These are phyloP conservation scores for Cladophialophora bantiana DNA, from an alignment of 2,329 filamentous ascomycete genomes.

Conservation along the genomic window DNA sequence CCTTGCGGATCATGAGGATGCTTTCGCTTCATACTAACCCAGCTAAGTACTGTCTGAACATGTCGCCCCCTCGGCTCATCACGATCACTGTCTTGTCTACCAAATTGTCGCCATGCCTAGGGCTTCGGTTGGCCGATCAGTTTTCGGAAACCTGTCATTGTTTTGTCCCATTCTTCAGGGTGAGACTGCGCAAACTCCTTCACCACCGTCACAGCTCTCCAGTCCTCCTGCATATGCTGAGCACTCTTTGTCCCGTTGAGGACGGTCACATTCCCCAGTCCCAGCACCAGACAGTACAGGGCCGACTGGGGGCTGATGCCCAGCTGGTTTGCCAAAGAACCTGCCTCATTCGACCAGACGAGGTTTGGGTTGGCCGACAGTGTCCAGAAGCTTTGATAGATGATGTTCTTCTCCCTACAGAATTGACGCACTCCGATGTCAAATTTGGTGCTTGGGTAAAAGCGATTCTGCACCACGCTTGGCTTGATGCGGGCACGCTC, in stretches of 20 bases:
- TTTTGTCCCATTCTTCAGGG: conserved; percentile 58
- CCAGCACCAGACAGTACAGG: conserved; percentile 64
- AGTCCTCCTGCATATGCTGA: conserved; percentile 61
- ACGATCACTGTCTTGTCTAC: background rate
- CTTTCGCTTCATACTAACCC: background rate
- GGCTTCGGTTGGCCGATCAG: conserved; percentile 45
- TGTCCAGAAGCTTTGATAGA: conserved; percentile 69
- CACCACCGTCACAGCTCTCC: conserved; percentile 53
- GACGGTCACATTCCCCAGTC: conserved; percentile 57
- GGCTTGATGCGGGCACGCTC: conserved; percentile 58
- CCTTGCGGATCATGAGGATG: background rate
- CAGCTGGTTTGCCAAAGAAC: conserved; percentile 54
- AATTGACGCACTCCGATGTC: conserved; percentile 67
- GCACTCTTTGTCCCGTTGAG: conserved; percentile 65
- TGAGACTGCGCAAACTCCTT: conserved; percentile 54
- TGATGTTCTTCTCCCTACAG: conserved; percentile 60
- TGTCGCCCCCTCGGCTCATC: background rate
- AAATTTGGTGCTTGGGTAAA: conserved; percentile 66
- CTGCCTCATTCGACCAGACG: conserved; percentile 57
- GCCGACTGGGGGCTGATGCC: conserved; percentile 56
- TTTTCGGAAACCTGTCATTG: conserved; percentile 58
- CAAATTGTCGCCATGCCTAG: background rate
- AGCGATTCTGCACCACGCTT: conserved; percentile 77
- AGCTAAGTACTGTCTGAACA: conserved; percentile 6
- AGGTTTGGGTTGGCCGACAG: conserved; percentile 65